Evolutionary conservation across 805 yeast species (phyloP).

Genomic region (Nakazawaea ernobii): DNA sequence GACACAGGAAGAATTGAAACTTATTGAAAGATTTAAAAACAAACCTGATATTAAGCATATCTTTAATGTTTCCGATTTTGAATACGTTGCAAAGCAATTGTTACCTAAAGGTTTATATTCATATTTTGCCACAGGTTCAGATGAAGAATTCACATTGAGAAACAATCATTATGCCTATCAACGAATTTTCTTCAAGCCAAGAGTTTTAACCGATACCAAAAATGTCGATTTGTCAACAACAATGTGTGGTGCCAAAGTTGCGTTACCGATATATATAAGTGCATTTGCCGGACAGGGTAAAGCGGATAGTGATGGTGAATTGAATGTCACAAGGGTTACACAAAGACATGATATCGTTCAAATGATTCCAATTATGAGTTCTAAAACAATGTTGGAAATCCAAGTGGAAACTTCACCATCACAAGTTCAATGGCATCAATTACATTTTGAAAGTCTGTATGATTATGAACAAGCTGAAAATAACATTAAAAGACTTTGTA

Average conservation of each 20-base stretch:
- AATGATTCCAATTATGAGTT: slow-evolving; percentile 37
- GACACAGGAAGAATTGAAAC: slow-evolving; percentile 13
- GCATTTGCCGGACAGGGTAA: slow-evolving; percentile 39
- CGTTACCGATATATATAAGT: slow-evolving; percentile 37
- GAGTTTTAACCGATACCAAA: slow-evolving; percentile 33
- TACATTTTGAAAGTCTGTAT: slow-evolving; percentile 56
- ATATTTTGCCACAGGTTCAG: slow-evolving; percentile 39
- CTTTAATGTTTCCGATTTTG: slow-evolving; percentile 39
- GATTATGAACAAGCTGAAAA: slow-evolving; percentile 52
- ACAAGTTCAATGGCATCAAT: slow-evolving; percentile 77
- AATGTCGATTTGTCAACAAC: slow-evolving; percentile 30
- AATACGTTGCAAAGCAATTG: slow-evolving; percentile 38
- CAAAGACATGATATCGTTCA: slow-evolving; percentile 31
- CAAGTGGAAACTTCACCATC: slow-evolving; percentile 42
- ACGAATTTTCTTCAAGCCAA: slow-evolving; percentile 35
- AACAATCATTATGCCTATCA: slow-evolving; percentile 38
- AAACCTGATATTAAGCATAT: slow-evolving; percentile 36
- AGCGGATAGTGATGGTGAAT: slow-evolving; percentile 40
- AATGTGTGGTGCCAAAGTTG: slow-evolving; percentile 31
- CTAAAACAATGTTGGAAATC: slow-evolving; percentile 35
- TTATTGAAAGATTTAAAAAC: slow-evolving; percentile 21
- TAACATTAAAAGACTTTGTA: slow-evolving; percentile 56
- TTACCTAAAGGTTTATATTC: slow-evolving; percentile 39
- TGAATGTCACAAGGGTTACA: slow-evolving; percentile 32
- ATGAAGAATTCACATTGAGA: slow-evolving; percentile 39